Evolutionary conservation across 768 basidiomycete species (phyloP).

Genomic region (Lentinula raphanica): DNA sequence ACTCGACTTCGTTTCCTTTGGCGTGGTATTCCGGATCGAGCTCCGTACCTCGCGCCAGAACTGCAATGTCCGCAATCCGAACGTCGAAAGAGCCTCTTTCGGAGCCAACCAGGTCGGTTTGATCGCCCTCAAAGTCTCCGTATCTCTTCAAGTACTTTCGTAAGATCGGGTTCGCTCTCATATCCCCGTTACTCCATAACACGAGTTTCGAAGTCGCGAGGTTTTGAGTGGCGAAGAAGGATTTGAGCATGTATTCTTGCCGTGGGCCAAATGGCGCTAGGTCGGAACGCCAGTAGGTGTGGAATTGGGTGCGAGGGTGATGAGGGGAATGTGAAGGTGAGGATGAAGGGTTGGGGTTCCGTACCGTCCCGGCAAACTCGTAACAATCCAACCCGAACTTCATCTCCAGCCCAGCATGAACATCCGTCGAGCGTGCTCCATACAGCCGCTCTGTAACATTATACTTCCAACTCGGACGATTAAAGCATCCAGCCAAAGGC

Average conservation of each 20-base stretch:
- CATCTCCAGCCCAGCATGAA: constrained; percentile 79
- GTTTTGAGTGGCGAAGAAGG: constrained; percentile 91
- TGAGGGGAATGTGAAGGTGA: constrained; percentile 27
- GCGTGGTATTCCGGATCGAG: constrained; percentile 57
- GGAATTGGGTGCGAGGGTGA: constrained; percentile 57
- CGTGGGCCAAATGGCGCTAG: constrained; percentile 74
- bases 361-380: constrained; percentile 84
- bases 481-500: constrained; percentile 73
- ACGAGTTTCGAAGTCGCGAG: constrained; percentile 57
- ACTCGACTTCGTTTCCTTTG: not conserved
- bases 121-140: constrained; percentile 36
- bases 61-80: constrained; percentile 59
- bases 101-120: not conserved
- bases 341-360: constrained; percentile 16
- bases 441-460: constrained; percentile 62
- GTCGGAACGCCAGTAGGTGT: constrained; percentile 94
- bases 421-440: constrained; percentile 58
- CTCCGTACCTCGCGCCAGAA: constrained; percentile 70
- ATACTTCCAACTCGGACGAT: constrained; percentile 60
- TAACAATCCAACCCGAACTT: constrained; percentile 86
- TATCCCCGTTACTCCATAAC: constrained; percentile 89
- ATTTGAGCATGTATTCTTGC: constrained; percentile 88
- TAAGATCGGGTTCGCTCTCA: constrained; percentile 52
- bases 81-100: constrained; percentile 50
- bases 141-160: constrained; percentile 52